Evolutionary conservation across 345 rosid genomes (phyloP).

Genomic region (Salix caprea): DNA sequence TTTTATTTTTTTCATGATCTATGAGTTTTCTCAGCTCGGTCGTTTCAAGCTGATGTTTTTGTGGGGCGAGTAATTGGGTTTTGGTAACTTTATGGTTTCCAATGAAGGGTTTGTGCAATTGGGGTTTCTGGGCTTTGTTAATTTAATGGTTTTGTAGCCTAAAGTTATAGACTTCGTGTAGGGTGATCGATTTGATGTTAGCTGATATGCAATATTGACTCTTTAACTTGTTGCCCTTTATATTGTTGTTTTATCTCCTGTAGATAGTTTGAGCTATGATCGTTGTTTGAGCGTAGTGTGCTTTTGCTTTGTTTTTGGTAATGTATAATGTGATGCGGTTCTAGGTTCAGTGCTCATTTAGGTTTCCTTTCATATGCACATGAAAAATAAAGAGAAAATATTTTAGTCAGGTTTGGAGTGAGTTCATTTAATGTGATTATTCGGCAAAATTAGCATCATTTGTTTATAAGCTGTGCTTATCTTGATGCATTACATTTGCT

Average conservation of each 20-base stretch:
- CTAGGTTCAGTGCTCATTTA: not conserved
- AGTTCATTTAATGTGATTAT: not conserved
- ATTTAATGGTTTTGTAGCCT: not conserved
- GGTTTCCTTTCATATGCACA: not conserved
- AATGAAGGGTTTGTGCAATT: constrained; percentile 3
- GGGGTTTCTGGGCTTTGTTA: constrained; percentile 9
- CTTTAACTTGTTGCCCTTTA: not conserved
- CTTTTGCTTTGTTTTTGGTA: not conserved
- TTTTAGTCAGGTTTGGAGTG: not conserved
- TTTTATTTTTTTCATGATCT: constrained; percentile 31
- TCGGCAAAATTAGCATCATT: not conserved
- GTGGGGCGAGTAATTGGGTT: not conserved
- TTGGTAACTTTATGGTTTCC: constrained; percentile 3
- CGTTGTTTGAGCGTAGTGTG: not conserved
- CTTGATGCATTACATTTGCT: not conserved
- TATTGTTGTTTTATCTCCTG: not conserved
- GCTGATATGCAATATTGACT: constrained; percentile 1
- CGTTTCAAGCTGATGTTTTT: constrained; percentile 7
- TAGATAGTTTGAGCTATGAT: not conserved
- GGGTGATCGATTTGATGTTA: not conserved
- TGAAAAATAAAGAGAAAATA: not conserved
- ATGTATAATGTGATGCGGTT: constrained; percentile 1
- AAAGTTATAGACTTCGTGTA: not conserved
- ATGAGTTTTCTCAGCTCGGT: constrained; percentile 26
- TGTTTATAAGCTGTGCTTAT: not conserved